Conservation (phyloP, 2,329 filamentous ascomycete genomes). For the Domatiomyces globalis region DNA sequence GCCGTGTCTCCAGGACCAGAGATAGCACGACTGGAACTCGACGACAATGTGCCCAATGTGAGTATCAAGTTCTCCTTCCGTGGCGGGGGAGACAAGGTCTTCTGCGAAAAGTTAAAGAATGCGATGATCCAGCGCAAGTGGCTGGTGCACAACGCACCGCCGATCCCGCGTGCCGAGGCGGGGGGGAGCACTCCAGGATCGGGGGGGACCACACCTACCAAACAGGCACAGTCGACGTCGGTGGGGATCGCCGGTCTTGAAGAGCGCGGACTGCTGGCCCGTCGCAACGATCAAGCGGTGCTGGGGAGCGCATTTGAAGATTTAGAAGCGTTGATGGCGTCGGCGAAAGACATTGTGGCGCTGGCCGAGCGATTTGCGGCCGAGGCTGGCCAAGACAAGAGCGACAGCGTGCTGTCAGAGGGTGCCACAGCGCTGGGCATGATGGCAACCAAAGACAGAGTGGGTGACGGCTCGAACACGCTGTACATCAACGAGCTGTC, state of each 20-base stretch:
- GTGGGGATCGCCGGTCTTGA: slow-evolving; percentile 89
- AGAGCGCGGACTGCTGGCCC: slow-evolving; percentile 65
- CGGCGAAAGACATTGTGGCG: slow-evolving; percentile 87
- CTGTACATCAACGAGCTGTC: slow-evolving; percentile 81
- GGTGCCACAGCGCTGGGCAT: slow-evolving; percentile 74
- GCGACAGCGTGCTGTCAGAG: slow-evolving; percentile 65
- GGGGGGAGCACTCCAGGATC: slow-evolving; percentile 17
- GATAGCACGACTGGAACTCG: slow-evolving; percentile 34
- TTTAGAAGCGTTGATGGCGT: slow-evolving; percentile 90
- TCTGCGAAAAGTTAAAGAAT: slow-evolving; percentile 75
- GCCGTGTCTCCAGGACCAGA: slow-evolving; percentile 67
- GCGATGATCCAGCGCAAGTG: slow-evolving; percentile 89
- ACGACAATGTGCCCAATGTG: slow-evolving; percentile 49
- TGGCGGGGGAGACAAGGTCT: slow-evolving; percentile 64
- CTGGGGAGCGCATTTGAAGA: slow-evolving; percentile 94
- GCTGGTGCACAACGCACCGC: slow-evolving; percentile 79
- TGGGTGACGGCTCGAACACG: slow-evolving; percentile 61
- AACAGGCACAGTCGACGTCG: slow-evolving; percentile 20
- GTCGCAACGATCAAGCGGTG: slow-evolving; percentile 82
- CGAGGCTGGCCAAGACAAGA: slow-evolving; percentile 44
- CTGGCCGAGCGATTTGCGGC: slow-evolving; percentile 76
- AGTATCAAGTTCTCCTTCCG: slow-evolving; percentile 87
- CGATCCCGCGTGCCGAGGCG: slow-evolving; percentile 52
- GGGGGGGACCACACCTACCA: not conserved
- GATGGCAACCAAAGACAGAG: slow-evolving; percentile 89